These are phyloP conservation scores for Neurospora sp. DNA, from an alignment of 495 filamentous ascomycete genomes.

Conservation along the genomic window DNA sequence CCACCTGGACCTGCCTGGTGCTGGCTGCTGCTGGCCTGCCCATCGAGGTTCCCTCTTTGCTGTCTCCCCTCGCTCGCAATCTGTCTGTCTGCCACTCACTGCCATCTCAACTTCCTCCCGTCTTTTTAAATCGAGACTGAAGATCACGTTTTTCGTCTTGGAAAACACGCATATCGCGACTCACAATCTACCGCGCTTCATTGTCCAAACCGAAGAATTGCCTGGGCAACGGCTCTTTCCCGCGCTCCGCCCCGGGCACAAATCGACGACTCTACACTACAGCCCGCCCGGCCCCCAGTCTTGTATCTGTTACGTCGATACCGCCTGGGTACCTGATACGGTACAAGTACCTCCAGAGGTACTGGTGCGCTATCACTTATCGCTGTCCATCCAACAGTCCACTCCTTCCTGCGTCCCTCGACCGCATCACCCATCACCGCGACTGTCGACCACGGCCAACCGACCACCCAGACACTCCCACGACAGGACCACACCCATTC, in stretches of 20 bases:
- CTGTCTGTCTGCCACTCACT: conserved; percentile 14
- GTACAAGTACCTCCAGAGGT: not conserved
- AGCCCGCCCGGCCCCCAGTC: not conserved
- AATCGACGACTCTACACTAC: not conserved
- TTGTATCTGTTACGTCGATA: not conserved
- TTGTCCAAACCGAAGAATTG: not conserved
- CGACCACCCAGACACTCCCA: conserved; percentile 3
- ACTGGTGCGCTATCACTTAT: not conserved
- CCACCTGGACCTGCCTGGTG: not conserved
- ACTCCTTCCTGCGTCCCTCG: conserved; percentile 4
- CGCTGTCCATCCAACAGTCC: not conserved
- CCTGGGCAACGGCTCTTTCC: not conserved
- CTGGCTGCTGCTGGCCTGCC: not conserved
- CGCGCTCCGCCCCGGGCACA: not conserved
- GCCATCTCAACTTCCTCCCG: conserved; percentile 2
- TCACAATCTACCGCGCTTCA: not conserved
- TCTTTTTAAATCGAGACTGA: not conserved
- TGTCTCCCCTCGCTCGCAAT: conserved; percentile 2
- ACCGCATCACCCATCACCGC: conserved; percentile 5
- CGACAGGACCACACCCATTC: conserved; percentile 10
- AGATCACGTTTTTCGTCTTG: not conserved
- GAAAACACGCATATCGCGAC: not conserved
- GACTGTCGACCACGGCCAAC: not conserved
- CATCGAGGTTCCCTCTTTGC: conserved; percentile 3
- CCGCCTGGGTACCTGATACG: not conserved